Evolutionary conservation across 2,329 filamentous ascomycete genomes (phyloP).

Genomic region (Fusarium udum): DNA sequence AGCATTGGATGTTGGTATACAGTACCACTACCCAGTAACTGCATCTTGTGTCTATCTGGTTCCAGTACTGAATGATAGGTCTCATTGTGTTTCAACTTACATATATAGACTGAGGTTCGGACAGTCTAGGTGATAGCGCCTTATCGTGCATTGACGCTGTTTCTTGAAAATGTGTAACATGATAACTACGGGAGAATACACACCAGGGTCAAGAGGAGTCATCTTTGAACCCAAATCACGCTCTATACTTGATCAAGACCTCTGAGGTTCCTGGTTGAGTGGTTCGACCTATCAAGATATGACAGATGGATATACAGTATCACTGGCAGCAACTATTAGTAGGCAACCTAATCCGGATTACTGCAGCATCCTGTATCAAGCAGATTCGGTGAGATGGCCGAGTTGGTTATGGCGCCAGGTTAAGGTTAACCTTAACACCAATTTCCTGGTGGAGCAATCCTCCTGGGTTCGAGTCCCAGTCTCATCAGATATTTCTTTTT

Average conservation of each 20-base stretch:
- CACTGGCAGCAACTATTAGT: accelerated
- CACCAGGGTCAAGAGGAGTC: not conserved
- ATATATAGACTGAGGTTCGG: too few relatives aligned
- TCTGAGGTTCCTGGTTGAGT: not conserved
- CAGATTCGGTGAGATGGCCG: slow-evolving; percentile 46
- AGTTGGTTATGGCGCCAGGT: slow-evolving; percentile 51
- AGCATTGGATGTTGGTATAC: not conserved
- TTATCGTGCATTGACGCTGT: not conserved
- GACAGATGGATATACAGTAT: not conserved
- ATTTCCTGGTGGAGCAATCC: slow-evolving; percentile 49
- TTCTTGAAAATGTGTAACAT: not conserved
- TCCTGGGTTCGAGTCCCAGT: slow-evolving; percentile 51
- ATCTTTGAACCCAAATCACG: not conserved
- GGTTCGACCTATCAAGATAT: not conserved
- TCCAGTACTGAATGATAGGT: not conserved
- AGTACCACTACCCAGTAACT: not conserved
- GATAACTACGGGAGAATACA: not conserved
- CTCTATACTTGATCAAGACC: not conserved
- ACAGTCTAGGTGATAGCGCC: not conserved
- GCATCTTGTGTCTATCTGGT: not conserved
- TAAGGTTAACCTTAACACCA: slow-evolving; percentile 46
- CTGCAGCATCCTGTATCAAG: accelerated
- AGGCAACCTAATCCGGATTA: accelerated
- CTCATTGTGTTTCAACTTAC: not conserved
- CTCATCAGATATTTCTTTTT: slow-evolving; percentile 38